Evolutionary conservation across 1,284 basidiomycete genomes (phyloP).

Genomic region (Singerocomus inundabilis): DNA sequence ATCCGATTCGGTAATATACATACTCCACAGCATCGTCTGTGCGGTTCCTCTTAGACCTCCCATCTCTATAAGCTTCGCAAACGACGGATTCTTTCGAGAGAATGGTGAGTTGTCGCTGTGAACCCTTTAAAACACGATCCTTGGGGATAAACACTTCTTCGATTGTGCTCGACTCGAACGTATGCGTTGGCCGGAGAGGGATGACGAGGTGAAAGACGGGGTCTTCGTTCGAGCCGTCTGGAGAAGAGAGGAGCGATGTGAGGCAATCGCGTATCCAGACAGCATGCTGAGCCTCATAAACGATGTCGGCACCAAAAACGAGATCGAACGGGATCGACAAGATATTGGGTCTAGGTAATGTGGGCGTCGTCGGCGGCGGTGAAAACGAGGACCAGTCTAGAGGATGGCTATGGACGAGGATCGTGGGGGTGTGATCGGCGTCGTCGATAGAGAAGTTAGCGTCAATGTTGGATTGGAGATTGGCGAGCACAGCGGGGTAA

Average conservation of each 20-base stretch:
- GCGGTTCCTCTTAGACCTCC: slow-evolving; percentile 17
- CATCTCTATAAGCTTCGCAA: slow-evolving; percentile 47
- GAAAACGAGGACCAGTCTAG: slow-evolving; percentile 70
- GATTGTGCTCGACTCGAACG: slow-evolving; percentile 55
- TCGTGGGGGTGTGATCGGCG: not conserved
- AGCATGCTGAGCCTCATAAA: slow-evolving; percentile 72
- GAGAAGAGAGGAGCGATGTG: slow-evolving; percentile 49
- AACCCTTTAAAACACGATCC: slow-evolving; percentile 1
- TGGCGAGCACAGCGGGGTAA: slow-evolving; percentile 70
- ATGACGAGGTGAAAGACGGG: slow-evolving; percentile 69
- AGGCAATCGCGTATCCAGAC: slow-evolving; percentile 65
- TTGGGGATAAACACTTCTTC: slow-evolving; percentile 50
- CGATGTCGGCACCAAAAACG: slow-evolving; percentile 71
- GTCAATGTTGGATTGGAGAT: slow-evolving; percentile 67
- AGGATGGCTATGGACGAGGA: slow-evolving; percentile 19
- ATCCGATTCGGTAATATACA: slow-evolving; percentile 64
- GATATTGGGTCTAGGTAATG: not conserved
- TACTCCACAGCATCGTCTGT: slow-evolving; percentile 56
- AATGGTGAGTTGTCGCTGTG: slow-evolving; percentile 39
- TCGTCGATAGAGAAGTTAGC: slow-evolving; percentile 50
- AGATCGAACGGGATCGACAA: slow-evolving; percentile 54
- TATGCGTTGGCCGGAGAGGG: slow-evolving; percentile 67
- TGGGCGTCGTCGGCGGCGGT: slow-evolving; percentile 17
- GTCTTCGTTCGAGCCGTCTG: slow-evolving; percentile 19
- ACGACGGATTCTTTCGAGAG: slow-evolving; percentile 50